Base-by-base conservation (phyloP, 2,329 filamentous ascomycete species). In the Paramyrothecium roridum region DNA sequence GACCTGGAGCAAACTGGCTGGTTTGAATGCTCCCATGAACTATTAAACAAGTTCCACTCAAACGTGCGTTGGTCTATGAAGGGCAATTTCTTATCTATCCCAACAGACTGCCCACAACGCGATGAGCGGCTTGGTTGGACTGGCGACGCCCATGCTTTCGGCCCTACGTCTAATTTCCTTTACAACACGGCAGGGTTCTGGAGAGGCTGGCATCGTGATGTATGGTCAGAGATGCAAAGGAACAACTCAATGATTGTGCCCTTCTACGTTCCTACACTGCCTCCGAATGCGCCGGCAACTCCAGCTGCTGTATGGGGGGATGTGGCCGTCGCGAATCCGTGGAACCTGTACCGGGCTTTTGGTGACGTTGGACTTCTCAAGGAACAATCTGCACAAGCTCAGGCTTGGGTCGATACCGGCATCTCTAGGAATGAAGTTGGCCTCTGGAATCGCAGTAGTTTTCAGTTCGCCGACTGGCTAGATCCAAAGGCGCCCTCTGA, bases 1-100 rank as follows among this genome's bases (percentile, higher is more conserved):
- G 81, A 85, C 55, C 75, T 86, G 70, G 65, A 71, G 51, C 71
- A 74, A 12, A 80, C 69, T 0, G 80, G 82, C 0, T 72, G 63
- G 54, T 84, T 85, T 50, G 63, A 73, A 11, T 83, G 77, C 54
- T 85, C 82, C 0, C 66, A 86, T 50, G 49, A 61, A 0, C 66
- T 78, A 3, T 59, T 86, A 21, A 86, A 84, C 59, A 68, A 78
- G 49, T 73, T 87, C 3, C 78, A 85, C 58, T 53, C 73, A 1
- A 86, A 86, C 53, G 73, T 80, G 0, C 59, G 68, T 19, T 85
- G 82, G 82, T 76, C 75, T 11, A 82, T 84, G 76, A 74, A 75
- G 26, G 80, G 81, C 2, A 86, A 85, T 60, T 84, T 85, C 60
- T 59, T 84, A 10, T 76, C 73, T 2, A 66, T 85, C 1, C 81